Evolutionary conservation across 129 eudicot genomes (phyloP).

Genomic region (Smallanthus sonchifolius): DNA sequence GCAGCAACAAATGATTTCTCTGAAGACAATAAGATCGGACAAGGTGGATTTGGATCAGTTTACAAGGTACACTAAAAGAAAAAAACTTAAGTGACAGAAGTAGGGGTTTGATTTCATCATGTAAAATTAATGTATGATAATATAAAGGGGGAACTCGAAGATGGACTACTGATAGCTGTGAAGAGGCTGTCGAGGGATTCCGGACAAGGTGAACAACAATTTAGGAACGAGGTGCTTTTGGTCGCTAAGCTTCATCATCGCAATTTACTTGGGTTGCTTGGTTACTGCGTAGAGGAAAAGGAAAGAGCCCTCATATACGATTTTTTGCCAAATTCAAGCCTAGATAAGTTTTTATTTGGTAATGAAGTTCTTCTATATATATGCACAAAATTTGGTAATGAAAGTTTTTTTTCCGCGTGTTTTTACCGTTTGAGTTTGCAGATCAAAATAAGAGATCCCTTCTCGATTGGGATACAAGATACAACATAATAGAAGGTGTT

Average conservation of each 20-base stretch:
- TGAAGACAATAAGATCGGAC: not conserved
- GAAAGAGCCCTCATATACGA: not conserved
- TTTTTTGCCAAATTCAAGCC: not conserved
- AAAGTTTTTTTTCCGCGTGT: not conserved
- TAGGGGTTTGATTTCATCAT: no score
- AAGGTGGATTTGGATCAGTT: not conserved
- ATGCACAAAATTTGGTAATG: not conserved
- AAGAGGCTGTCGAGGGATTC: not conserved
- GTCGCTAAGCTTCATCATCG: slow-evolving; percentile 3
- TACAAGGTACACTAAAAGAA: not conserved
- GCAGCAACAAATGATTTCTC: not conserved
- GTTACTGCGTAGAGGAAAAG: not conserved
- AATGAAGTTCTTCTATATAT: not conserved
- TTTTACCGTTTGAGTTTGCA: not conserved
- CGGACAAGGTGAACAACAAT: not conserved
- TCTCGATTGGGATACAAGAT: not conserved
- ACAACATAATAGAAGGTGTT: not conserved
- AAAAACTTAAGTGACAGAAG: no score
- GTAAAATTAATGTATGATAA: not conserved
- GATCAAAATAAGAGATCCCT: not conserved
- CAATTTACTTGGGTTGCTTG: not conserved
- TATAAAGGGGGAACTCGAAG: not conserved
- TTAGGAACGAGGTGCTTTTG: not conserved
- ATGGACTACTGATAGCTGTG: not conserved
- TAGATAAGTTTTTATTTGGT: not conserved